A percentile compares a stretch with the other conserved stretches of the same genome.
Evolutionary conservation across 306 rosid species (phyloP).

Genomic region (Pachyrhizus erosus): DNA sequence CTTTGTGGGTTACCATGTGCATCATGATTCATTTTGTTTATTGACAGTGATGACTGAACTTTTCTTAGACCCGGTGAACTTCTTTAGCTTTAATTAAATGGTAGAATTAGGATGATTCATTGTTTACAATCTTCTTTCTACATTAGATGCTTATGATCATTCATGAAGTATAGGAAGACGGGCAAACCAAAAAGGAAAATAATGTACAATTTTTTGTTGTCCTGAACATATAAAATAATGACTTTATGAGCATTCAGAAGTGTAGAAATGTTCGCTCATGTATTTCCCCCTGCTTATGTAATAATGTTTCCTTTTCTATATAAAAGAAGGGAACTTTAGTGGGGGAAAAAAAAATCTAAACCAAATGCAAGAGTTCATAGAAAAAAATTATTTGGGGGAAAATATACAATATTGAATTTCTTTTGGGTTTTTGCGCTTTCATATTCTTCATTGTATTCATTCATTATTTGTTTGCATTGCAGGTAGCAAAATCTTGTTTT

Average conservation of each 20-base stretch:
- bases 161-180: neutral
- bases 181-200: neutral
- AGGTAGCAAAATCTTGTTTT: constrained; percentile 92
- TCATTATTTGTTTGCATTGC: constrained; percentile 39
- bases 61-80: neutral
- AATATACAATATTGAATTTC: neutral
- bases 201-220: neutral
- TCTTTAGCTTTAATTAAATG: neutral
- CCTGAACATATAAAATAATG: neutral
- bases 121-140: neutral
- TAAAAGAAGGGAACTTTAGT: neutral
- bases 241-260: neutral
- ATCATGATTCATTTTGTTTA: neutral
- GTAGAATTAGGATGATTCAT: neutral
- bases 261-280: neutral
- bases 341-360: neutral
- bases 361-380: neutral
- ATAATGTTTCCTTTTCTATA: neutral
- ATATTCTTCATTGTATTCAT: constrained; percentile 17
- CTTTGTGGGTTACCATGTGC: neutral
- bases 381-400: neutral
- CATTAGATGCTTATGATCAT: neutral
- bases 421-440: neutral
- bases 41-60: neutral
- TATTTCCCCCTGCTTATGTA: neutral